Evolutionary conservation across 306 rosid genomes (phyloP).

Genomic region (Adenanthera pavonina): DNA sequence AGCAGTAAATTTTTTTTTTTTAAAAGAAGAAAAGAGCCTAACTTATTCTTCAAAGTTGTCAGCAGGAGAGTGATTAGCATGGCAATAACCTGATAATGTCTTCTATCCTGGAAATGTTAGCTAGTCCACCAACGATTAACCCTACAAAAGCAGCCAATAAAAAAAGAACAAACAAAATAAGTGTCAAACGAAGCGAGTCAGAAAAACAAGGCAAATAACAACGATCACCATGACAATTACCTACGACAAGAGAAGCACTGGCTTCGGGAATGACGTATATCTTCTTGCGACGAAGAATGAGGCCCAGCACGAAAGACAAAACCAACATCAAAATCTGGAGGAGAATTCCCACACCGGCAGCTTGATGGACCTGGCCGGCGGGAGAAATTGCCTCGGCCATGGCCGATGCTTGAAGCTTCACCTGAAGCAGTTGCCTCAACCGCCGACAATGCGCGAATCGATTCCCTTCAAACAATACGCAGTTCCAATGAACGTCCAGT

Average conservation of each 20-base stretch:
- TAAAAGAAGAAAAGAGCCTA: background rate
- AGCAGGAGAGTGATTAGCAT: background rate
- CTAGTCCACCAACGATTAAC: conserved; percentile 73
- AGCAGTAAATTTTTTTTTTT: no score
- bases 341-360: conserved; percentile 84
- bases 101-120: conserved; percentile 72
- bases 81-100: conserved; percentile 56
- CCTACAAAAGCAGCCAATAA: conserved; percentile 44
- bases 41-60: background rate
- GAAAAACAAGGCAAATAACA: background rate
- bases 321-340: conserved; percentile 91
- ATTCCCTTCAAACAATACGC: background rate
- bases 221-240: no score
- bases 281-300: conserved; percentile 77
- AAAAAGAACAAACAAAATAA: background rate
- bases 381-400: conserved; percentile 60
- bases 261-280: conserved; percentile 84
- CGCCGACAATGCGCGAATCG: background rate
- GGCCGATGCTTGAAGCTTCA: conserved; percentile 34
- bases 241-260: conserved; percentile 82
- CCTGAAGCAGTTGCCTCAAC: background rate
- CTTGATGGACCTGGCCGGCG: conserved; percentile 74
- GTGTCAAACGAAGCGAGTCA: background rate
- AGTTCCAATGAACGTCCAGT: background rate
- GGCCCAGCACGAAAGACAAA: conserved; percentile 80